Base-by-base conservation (phyloP, 2,329 filamentous ascomycete species). In the Clonostachys rhizophaga region DNA sequence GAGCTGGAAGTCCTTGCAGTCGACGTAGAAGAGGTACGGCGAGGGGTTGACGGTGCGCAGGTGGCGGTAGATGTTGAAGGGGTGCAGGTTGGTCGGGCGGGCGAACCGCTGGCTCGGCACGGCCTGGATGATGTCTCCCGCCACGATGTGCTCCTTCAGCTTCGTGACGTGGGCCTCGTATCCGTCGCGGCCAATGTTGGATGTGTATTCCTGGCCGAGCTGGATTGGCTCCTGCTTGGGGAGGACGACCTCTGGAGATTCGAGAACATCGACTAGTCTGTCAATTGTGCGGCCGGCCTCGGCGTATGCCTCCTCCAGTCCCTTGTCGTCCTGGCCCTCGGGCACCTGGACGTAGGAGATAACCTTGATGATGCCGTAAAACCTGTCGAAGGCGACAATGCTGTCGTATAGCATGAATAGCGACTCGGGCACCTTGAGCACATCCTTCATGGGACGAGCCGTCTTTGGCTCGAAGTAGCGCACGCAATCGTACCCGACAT, bases 401-500 rank as follows among this genome's bases (percentile, higher is more conserved):
- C 92, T 96, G 64, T 97, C 89, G 66, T 90, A 97, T 13, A 99
- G 78, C 89, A 97, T 97, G 66, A 99, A 97, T 33, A 97, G 75
- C 49, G 89, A 91, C 75, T 99, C 94, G 1, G 94, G 94, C 40
- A 97, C 89, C 50, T 86, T 73, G 18, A 97, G 78, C 33, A 95
- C 79, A 67, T 99, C 94, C 67, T 94, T 86, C 75, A 96, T 83
- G 4, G 89, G 83, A 44, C 91, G 81, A 24, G 84, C 85, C n/a
- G 94, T 97, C 77, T 91, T 95, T 51, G 94, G 94, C 75, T 99
- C 94, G 57, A 99, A 99, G 70, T 97, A 97, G 61, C 86, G 85
- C 58, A 99, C 89, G 66, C 94, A 99, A 65, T 99, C 94, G 63
- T 99, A 99, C 46, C 91, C 91, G 6, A 97, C 90, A 65, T 97